Conservation (phyloP, 2,329 filamentous ascomycete species). For the Pochonia chlamydosporia region DNA sequence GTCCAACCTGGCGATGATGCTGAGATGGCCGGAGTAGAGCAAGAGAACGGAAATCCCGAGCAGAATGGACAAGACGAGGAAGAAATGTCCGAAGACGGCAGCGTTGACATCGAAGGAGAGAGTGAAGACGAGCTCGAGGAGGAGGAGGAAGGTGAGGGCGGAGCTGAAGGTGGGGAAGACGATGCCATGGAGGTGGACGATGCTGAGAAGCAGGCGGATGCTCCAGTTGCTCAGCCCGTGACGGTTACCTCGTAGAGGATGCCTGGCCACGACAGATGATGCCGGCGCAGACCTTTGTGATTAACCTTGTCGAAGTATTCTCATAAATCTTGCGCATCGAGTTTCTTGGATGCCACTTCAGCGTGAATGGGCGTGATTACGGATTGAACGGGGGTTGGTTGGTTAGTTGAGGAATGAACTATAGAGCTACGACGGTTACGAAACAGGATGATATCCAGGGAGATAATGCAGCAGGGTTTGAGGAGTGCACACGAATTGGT, state of each 20-base stretch:
- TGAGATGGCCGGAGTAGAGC: slow-evolving; percentile 69
- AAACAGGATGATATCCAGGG: background rate
- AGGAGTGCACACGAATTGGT: background rate
- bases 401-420: background rate
- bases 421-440: background rate
- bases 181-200: slow-evolving; percentile 48
- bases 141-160: slow-evolving; percentile 38
- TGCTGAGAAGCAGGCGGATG: slow-evolving; percentile 26
- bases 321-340: background rate
- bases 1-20: slow-evolving; percentile 51
- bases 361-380: background rate
- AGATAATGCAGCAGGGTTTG: background rate
- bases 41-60: slow-evolving; percentile 27
- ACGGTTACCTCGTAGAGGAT: slow-evolving; percentile 26
- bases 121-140: slow-evolving; percentile 68
- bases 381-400: background rate
- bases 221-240: slow-evolving; percentile 27
- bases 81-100: slow-evolving; percentile 65
- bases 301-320: background rate
- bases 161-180: slow-evolving; percentile 26
- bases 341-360: background rate
- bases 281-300: background rate
- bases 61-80: slow-evolving; percentile 54
- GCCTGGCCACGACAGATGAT: background rate
- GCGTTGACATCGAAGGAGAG: slow-evolving; percentile 74